Base-by-base conservation (phyloP, 2,329 filamentous ascomycete genomes). In the Graphiopsis chlorocephala region DNA sequence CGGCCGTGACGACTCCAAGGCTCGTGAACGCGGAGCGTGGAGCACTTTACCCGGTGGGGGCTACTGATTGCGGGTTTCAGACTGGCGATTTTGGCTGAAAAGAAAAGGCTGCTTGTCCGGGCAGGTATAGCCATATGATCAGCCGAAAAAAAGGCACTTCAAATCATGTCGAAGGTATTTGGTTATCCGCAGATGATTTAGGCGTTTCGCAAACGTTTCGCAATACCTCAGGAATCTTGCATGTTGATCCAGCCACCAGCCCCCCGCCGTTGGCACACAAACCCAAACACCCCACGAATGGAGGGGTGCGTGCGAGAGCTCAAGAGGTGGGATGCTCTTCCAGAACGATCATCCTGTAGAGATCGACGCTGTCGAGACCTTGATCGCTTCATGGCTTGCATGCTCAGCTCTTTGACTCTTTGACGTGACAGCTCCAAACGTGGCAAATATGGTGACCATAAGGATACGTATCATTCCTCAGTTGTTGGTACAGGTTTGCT, bases 241-340 rank as follows among this genome's bases (percentile, higher is more conserved):
- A 20, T 53, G 17, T 29, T 31, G 50, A 53, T 29, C 15, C 14
- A 53, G 50, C 26, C 31, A 38, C 53, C 55, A 33, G 26, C 20
- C 55, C 55, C 55, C 55, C 58, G 58, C 58, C 58, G 58, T 61
- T 61, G 45, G 48, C 26, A 33, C 10, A 52, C 42, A 45, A 61
- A 52, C 58, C 26, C 45, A 50, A 29, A 25, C 48, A 33, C 58
- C 45, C 58, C 58, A 61, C 58, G 42, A 29, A 60, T 20, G 31
- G 29, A 20, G 38, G 38, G n/a, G 38, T 12, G n/a, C n/a, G 38
- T 20, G 38, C n/a, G n/a, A 45, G 38, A 45, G 38, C 28, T 50
- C 26, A 4, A 50, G 25, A 28, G 6, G 47, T 28, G 47, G 47
- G 47, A 50, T 50, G 23, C 15, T n/a, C 48, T 26, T 53, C 15